These are phyloP conservation scores for Anisodus tanguticus DNA, from an alignment of 257 asterid genomes.

Conservation along the genomic window DNA sequence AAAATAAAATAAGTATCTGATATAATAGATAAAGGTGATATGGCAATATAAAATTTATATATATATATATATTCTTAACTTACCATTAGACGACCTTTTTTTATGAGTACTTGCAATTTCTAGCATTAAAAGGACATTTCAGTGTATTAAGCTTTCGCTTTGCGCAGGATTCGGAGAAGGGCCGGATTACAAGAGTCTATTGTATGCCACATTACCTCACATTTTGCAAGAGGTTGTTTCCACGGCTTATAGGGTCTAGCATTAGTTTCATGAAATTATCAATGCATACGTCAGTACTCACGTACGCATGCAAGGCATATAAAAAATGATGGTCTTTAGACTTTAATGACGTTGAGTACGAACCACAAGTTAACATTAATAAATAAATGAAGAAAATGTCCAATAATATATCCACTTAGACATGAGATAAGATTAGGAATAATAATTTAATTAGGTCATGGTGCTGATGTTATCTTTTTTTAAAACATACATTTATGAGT, in stretches of 20 bases:
- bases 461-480: conserved; percentile 40
- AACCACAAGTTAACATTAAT: conserved; percentile 4
- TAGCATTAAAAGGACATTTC: no score
- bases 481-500: conserved; percentile 36
- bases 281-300: conserved; percentile 42
- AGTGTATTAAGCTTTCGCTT: no score
- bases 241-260: background rate
- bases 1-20: no score
- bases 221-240: background rate
- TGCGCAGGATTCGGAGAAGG: no score
- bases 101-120: no score
- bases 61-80: no score
- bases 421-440: conserved; percentile 39
- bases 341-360: conserved; percentile 25
- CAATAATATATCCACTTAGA: conserved; percentile 42
- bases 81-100: no score
- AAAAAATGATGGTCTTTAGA: background rate
- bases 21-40: no score
- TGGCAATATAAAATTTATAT: no score
- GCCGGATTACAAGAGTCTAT: no score
- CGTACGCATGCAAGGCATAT: conserved; percentile 32
- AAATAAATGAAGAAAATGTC: conserved; percentile 26
- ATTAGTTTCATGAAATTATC: background rate
- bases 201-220: no score
- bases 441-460: conserved; percentile 39